These are phyloP conservation scores for Laguncularia racemosa DNA, from an alignment of 345 rosid genomes.

Conservation along the genomic window DNA sequence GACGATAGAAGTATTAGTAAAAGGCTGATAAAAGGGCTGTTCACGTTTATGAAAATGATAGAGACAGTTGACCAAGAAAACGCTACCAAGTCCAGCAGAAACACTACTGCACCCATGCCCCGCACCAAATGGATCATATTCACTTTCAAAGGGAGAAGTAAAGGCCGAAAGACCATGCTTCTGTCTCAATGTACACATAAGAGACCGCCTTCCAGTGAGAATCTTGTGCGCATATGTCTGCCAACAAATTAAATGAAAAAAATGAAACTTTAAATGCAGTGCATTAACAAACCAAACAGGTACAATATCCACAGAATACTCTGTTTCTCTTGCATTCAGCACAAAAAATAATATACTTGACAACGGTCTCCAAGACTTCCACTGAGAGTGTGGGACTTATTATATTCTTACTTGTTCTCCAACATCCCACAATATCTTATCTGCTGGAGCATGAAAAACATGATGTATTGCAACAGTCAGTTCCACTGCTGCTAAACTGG, in stretches of 20 bases:
- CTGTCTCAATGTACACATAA: slow-evolving; percentile 47
- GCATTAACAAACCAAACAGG: no score
- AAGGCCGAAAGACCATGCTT: slow-evolving; percentile 57
- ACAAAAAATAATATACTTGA: not conserved
- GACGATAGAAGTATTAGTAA: no score
- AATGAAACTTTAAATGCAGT: no score
- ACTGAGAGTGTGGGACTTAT: no score
- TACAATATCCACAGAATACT: no score
- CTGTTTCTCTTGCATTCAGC: not conserved
- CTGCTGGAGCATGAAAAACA: slow-evolving; percentile 78
- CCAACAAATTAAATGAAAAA: not conserved
- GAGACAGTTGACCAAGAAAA: slow-evolving; percentile 5
- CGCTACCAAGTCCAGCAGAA: slow-evolving; percentile 88
- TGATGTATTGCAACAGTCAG: slow-evolving; percentile 80
- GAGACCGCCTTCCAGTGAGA: slow-evolving; percentile 73
- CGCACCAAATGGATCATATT: slow-evolving; percentile 81
- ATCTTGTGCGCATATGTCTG: slow-evolving; percentile 90
- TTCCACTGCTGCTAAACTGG: slow-evolving; percentile 71
- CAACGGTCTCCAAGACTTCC: no score
- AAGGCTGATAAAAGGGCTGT: no score
- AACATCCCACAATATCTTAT: slow-evolving; percentile 86
- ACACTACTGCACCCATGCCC: slow-evolving; percentile 91
- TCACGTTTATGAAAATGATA: no score
- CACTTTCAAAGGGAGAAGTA: slow-evolving; percentile 63
- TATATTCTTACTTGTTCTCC: slow-evolving; percentile 61